Evolutionary conservation across 2,329 filamentous ascomycete species (phyloP).

Genomic region (Trichoderma sp.): DNA sequence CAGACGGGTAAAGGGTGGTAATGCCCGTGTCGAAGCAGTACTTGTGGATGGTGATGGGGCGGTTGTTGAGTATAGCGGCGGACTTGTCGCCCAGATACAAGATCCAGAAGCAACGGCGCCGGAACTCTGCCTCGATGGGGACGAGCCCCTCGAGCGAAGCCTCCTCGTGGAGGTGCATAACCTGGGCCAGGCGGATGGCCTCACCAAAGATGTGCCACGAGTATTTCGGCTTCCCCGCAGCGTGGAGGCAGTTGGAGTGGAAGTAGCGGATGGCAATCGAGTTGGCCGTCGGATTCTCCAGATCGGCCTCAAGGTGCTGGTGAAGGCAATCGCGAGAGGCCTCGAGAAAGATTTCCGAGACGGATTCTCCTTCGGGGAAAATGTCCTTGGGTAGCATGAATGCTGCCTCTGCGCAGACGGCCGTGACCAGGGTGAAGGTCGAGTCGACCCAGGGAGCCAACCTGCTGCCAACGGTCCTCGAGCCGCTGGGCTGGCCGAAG

Average conservation of each 20-base stretch:
- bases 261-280: constrained; percentile 44
- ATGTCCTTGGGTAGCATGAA: constrained; percentile 40
- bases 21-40: constrained; percentile 41
- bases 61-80: constrained; percentile 38
- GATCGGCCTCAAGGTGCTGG: constrained; percentile 40
- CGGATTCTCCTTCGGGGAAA: constrained; percentile 37
- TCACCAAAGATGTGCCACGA: constrained; percentile 47
- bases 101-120: constrained; percentile 38
- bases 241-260: constrained; percentile 45
- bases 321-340: constrained; percentile 39
- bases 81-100: constrained; percentile 42
- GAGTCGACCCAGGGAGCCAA: constrained; percentile 36
- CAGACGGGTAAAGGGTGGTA: constrained; percentile 35
- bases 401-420: constrained; percentile 42
- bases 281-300: constrained; percentile 41
- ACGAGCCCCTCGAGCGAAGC: constrained; percentile 34
- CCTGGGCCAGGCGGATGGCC: constrained; percentile 40
- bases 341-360: constrained; percentile 39
- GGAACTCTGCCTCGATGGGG: constrained; percentile 38
- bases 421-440: constrained; percentile 41
- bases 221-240: constrained; percentile 40
- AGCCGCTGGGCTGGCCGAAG: constrained; percentile 10
- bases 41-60: constrained; percentile 43
- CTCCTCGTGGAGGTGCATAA: constrained; percentile 43
- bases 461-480: constrained; percentile 9